Evolutionary conservation across 2,329 filamentous ascomycete species (phyloP), one percentile per base, ranked within the genome.

Genomic region (Neopestalotiopsis sp.): DNA sequence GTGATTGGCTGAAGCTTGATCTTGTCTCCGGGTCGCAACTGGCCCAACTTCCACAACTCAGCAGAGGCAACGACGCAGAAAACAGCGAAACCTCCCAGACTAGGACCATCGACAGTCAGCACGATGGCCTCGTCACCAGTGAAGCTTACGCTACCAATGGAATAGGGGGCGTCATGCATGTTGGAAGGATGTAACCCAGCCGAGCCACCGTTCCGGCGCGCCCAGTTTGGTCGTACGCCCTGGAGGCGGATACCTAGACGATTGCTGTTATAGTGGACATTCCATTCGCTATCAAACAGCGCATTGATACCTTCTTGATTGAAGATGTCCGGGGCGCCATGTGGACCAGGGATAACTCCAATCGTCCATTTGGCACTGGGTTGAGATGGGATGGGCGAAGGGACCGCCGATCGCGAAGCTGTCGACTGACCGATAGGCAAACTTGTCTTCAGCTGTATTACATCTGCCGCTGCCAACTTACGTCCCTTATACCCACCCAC

Each of bases 11-110:
- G 73, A 42, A 83, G 77, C 0, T 72, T 74, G n/a, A 82, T 75
- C 14, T 71, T 75, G 68, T 83, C 81, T 1, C 82, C 82, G 1
- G 81, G 79, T 7, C 76, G 76, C 14, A 81, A 74, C 68, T 82
- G 82, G 10, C 82, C 82, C 30, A 84, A 69, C 71, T 82, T 83
- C 80, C 80, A 84, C 72, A 83, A 73, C 40, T 83, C 81, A 0
- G 78, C 78, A 13, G 77, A 76, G 4, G 77, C 77, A 4, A 84
- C 76, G 0, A 80, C 78, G 24, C 77, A 81, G 32, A 80, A 79
- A 0, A 81, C 79, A 2, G 83, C 75, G 28, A 84, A 83, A 0
- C 82, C 82, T 17, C 81, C 82, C 0, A 84, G 77, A 42, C 80
- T 81, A 0, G 82, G 82, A 0, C 81, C 81, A 69, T 84, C 82